Base-by-base conservation (phyloP, 192 early-diverging fungal species). In the Umbelopsis sp. region DNA sequence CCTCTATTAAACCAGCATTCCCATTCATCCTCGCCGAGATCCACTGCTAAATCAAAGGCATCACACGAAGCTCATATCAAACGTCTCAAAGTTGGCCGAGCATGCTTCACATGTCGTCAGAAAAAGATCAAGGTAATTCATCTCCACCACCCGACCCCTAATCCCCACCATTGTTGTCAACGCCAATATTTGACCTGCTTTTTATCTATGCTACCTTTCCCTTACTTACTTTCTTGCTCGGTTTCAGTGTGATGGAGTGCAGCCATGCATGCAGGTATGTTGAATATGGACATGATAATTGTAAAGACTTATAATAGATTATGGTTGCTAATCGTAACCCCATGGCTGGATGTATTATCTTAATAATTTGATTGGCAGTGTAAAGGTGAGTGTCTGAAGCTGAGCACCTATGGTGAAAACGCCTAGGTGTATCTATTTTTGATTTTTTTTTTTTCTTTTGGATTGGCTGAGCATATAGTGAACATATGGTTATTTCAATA, bases 231-330 rank as follows among this genome's bases (percentile, higher is more conserved):
- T 47, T 20, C 25, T 74, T 29, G 29, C 31, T 50, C 21, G 25
- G n/a, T 21, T 71, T 51, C 29, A 79, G 77, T 79, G 77, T 12
- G 77, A 79, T 79, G 77, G 77, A 29, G 31, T 79, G 12, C 73
- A 75, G 32, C 77, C 77, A 17, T 79, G 77, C 45, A 79, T 79
- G 77, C 77, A 79, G 73, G 77, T 79, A 79, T n/a, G 56, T 62
- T 62, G 22, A 41, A 41, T 3, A 3, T 11, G 38, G 38, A 11
- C 12, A 41, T 41, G 38, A 41, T n/a, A 41, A 41, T 62, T 36
- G 56, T 36, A 43, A 20, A 5, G 38, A 11, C 8, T 41, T 41
- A 11, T 6, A n/a, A n/a, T 0, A 11, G 38, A 41, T 41, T 11
- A 41, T 41, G 1, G 38, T 41, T 6, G 38, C 38, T 56, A 36